Base-by-base conservation (phyloP, 2,329 filamentous ascomycete genomes). In the Penicillium sclerotigenum region DNA sequence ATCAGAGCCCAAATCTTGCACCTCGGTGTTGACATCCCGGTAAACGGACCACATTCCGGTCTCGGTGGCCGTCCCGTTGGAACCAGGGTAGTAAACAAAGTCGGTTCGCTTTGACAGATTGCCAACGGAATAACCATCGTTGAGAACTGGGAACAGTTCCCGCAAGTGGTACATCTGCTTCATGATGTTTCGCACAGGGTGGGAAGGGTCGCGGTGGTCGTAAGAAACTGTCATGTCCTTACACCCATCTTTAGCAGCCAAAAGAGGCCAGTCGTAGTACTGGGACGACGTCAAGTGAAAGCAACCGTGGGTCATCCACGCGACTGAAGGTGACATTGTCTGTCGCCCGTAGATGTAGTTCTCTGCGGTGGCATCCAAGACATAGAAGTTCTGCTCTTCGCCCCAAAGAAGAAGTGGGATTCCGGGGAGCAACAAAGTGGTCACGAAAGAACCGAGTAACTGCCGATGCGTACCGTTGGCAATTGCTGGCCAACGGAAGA, bases 291-390 rank as follows among this genome's bases (percentile, higher is more conserved):
- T 75, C 13, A 86, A 74, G 5, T 73, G 72, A 69, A 86, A 87
- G 66, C 85, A 87, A 3, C 85, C 85, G 63, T 87, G 85, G 31
- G 79, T 77, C 62, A 83, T 80, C 85, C 85, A 87, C 1, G 84
- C 84, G 3, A 79, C 79, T 2, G 82, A 76, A 10, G 83, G 78
- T 5, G 81, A 80, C 79, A 87, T 86, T 1, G 85, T 70, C 65
- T 84, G 82, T 63, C 85, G 80, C 24, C 85, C 85, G 66, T 84
- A 87, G 47, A 87, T 79, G 66, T 87, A 87, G 65, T 87, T 87
- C 58, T 74, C 73, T 3, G 84, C 84, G 0, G 84, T 87, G 55
- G 82, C 86, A 62, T 87, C 85, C 2, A 87, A 72, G 0, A 85
- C 71, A 62, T 87, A 87, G 58, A 84, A 84, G 0, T 80, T 81